Evolutionary conservation across 2,329 filamentous ascomycete genomes (phyloP).

Genomic region (Fusarium lateritium): DNA sequence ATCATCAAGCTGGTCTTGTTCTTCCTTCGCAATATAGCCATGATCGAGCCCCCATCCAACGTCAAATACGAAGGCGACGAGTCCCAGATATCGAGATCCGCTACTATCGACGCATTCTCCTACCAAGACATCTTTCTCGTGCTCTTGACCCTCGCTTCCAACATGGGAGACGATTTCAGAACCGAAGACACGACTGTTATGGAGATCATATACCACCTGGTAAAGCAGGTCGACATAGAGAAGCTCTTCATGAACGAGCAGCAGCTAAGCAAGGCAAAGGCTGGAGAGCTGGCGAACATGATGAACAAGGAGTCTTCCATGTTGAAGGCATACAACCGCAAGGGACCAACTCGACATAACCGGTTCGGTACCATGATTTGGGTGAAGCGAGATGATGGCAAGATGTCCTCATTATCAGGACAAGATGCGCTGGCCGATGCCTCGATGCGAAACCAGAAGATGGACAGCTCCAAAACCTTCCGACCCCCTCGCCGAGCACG

Average conservation of each 20-base stretch:
- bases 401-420: slow-evolving; percentile 88
- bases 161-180: slow-evolving; percentile 93
- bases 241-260: slow-evolving; percentile 89
- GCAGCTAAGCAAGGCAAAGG: slow-evolving; percentile 77
- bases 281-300: slow-evolving; percentile 79
- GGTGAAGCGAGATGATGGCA: slow-evolving; percentile 89
- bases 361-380: slow-evolving; percentile 98
- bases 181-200: slow-evolving; percentile 90
- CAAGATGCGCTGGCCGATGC: slow-evolving; percentile 86
- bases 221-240: slow-evolving; percentile 88
- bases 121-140: slow-evolving; percentile 92
- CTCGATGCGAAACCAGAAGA: slow-evolving; percentile 82
- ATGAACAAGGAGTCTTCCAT: slow-evolving; percentile 89
- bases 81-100: slow-evolving; percentile 87
- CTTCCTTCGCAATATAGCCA: slow-evolving; percentile 88
- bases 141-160: slow-evolving; percentile 88
- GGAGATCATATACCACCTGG: slow-evolving; percentile 91
- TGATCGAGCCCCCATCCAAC: slow-evolving; percentile 82
- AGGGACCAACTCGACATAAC: slow-evolving; percentile 89
- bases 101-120: slow-evolving; percentile 89
- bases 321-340: slow-evolving; percentile 81
- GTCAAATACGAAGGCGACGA: slow-evolving; percentile 89
- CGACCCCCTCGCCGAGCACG: slow-evolving; percentile 79
- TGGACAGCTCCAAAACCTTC: slow-evolving; percentile 93
- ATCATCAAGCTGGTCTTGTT: slow-evolving; percentile 93